phyloP scores from a whole-genome alignment of 192 early-diverging fungal genomes.

The Fimicolochytrium jonesii region DNA sequence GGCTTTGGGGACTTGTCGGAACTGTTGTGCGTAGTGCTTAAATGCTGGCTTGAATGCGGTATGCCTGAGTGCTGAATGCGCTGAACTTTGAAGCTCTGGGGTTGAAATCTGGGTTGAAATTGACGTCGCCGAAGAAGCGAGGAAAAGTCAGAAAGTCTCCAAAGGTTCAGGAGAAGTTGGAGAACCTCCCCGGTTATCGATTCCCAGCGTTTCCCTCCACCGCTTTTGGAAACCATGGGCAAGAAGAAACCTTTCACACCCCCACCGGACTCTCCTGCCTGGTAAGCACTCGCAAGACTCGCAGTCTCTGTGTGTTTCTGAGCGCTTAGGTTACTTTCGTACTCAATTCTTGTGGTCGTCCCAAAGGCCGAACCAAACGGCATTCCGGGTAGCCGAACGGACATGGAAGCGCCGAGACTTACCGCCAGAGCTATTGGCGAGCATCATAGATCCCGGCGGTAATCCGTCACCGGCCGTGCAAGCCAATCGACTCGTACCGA shows the following conservation, averaged over 20 bases:
- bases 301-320: not conserved
- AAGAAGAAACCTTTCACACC: not conserved
- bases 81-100: too few relatives aligned
- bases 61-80: too few relatives aligned
- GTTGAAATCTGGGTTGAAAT: too few relatives aligned
- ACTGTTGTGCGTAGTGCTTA: too few relatives aligned
- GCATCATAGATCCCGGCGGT: conserved; percentile 12
- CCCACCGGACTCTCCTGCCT: conserved; percentile 20
- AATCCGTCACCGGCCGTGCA: not conserved
- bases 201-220: too few relatives aligned
- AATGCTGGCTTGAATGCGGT: too few relatives aligned
- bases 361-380: conserved; percentile 37
- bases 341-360: too few relatives aligned
- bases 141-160: too few relatives aligned
- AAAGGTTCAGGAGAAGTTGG: too few relatives aligned
- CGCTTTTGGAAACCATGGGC: not conserved
- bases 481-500: not conserved
- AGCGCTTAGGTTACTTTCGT: not conserved
- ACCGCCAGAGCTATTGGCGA: conserved; percentile 8
- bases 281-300: not conserved
- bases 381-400: conserved; percentile 46
- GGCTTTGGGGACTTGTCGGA: too few relatives aligned
- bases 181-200: too few relatives aligned
- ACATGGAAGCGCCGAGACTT: conserved; percentile 35
- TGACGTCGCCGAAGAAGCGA: too few relatives aligned